A percentile compares a stretch with the other conserved stretches of the same genome.
Conservation (phyloP, 2,329 filamentous ascomycete species). For the Rutstroemia sydowiana region DNA sequence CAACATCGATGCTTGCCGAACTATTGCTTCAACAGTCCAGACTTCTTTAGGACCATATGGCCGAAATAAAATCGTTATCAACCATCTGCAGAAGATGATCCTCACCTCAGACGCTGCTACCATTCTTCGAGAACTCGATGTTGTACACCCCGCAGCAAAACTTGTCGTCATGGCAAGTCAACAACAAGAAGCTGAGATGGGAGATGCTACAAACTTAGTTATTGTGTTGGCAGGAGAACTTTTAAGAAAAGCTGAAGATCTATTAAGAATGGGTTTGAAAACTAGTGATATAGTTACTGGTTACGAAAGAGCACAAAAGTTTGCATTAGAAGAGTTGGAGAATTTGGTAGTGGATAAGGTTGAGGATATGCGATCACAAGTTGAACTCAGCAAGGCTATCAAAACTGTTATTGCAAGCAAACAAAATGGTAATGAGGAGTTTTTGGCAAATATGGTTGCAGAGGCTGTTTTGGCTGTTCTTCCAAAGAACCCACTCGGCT, state of each 20-base stretch:
- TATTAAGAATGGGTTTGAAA: slow-evolving; percentile 94
- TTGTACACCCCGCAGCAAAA: slow-evolving; percentile 96
- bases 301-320: slow-evolving; percentile 90
- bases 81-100: slow-evolving; percentile 99
- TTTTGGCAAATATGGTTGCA: slow-evolving; percentile 78
- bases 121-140: slow-evolving; percentile 93
- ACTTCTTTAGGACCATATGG: slow-evolving; percentile 95
- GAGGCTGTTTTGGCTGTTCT: slow-evolving; percentile 80
- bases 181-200: slow-evolving; percentile 98
- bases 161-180: slow-evolving; percentile 97
- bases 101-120: slow-evolving; percentile 96
- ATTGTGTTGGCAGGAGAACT: slow-evolving; percentile 94
- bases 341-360: slow-evolving; percentile 88
- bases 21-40: slow-evolving; percentile 92
- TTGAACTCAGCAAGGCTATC: slow-evolving; percentile 89
- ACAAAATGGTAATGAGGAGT: slow-evolving; percentile 88
- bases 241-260: slow-evolving; percentile 92
- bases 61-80: slow-evolving; percentile 99
- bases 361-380: slow-evolving; percentile 69
- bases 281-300: slow-evolving; percentile 95
- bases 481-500: slow-evolving; percentile 90
- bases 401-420: slow-evolving; percentile 94
- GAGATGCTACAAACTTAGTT: slow-evolving; percentile 94
- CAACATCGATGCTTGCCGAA: slow-evolving; percentile 97
- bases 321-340: slow-evolving; percentile 78